phyloP scores from a whole-genome alignment of 306 rosid species.

The Fragaria nilgerrensis region DNA sequence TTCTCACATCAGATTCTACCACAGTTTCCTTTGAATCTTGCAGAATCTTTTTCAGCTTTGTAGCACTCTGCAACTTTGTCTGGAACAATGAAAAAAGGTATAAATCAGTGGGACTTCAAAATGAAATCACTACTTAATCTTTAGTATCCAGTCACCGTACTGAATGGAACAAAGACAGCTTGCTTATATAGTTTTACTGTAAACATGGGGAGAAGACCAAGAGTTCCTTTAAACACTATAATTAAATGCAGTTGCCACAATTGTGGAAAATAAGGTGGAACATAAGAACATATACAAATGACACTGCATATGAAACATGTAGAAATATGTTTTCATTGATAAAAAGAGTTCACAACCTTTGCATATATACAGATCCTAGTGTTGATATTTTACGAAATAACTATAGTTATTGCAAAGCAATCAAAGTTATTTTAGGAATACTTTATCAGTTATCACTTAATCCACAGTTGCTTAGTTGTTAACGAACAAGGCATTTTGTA shows the following conservation, averaged over 20 bases:
- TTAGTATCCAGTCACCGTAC: not conserved
- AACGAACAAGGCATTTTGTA: not conserved
- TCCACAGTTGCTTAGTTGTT: not conserved
- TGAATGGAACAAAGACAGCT: conserved; percentile 1
- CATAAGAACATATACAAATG: not conserved
- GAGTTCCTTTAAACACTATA: not conserved
- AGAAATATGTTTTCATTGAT: too few relatives aligned
- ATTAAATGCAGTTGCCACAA: not conserved
- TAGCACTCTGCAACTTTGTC: conserved; percentile 80
- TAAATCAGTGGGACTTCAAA: conserved; percentile 19
- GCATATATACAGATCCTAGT: too few relatives aligned
- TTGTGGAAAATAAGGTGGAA: not conserved
- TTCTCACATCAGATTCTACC: conserved; percentile 74
- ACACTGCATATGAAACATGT: not conserved
- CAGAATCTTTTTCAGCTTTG: conserved; percentile 87
- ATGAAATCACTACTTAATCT: conserved; percentile 11
- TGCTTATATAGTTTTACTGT: not conserved
- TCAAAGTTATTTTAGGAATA: too few relatives aligned
- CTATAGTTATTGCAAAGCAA: too few relatives aligned
- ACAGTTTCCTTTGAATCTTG: conserved; percentile 91
- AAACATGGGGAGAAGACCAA: not conserved
- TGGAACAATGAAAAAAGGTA: conserved; percentile 36
- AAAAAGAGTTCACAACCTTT: too few relatives aligned
- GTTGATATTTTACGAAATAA: too few relatives aligned
- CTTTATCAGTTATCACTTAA: not conserved